Percentiles rank a stretch among this genome's conserved stretches.
These are phyloP conservation scores for Hypocreales sp. DNA, from an alignment of 2,329 filamentous ascomycete genomes.

Conservation along the genomic window DNA sequence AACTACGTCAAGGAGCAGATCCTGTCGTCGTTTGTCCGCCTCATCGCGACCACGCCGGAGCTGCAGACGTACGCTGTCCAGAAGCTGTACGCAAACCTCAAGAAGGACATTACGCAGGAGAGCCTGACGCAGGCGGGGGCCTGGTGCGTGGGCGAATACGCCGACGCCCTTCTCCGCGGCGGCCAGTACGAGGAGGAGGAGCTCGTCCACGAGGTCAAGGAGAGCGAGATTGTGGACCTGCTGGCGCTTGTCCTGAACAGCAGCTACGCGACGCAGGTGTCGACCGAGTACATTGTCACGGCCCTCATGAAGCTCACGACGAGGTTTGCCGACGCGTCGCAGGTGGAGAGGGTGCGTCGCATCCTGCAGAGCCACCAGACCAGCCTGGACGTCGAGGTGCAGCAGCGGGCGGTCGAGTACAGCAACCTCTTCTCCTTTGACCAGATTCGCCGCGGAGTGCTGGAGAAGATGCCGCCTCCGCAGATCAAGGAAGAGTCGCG, in stretches of 20 bases:
- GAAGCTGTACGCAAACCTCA: conserved; percentile 79
- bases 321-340: conserved; percentile 65
- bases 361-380: conserved; percentile 66
- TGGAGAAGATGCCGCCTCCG: conserved; percentile 95
- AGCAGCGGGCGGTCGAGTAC: conserved; percentile 92
- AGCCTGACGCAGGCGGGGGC: conserved; percentile 83
- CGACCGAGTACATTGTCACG: conserved; percentile 92
- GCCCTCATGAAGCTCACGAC: conserved; percentile 91
- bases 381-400: conserved; percentile 86
- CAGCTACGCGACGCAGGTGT: conserved; percentile 79
- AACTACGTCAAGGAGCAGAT: conserved; percentile 98
- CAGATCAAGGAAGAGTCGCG: conserved; percentile 93
- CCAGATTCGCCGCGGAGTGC: conserved; percentile 69
- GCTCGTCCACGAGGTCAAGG: conserved; percentile 62
- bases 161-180: conserved; percentile 73
- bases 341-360: conserved; percentile 71
- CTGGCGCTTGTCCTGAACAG: conserved; percentile 87
- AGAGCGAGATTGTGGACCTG: conserved; percentile 84
- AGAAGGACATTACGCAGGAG: conserved; percentile 96
- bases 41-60: conserved; percentile 88
- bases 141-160: conserved; percentile 97
- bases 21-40: conserved; percentile 84
- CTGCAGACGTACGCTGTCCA: conserved; percentile 93
- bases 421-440: conserved; percentile 88
- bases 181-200: conserved; percentile 93